Conservation (phyloP, 208 protist species). For the Histomonas meleagridis region DNA sequence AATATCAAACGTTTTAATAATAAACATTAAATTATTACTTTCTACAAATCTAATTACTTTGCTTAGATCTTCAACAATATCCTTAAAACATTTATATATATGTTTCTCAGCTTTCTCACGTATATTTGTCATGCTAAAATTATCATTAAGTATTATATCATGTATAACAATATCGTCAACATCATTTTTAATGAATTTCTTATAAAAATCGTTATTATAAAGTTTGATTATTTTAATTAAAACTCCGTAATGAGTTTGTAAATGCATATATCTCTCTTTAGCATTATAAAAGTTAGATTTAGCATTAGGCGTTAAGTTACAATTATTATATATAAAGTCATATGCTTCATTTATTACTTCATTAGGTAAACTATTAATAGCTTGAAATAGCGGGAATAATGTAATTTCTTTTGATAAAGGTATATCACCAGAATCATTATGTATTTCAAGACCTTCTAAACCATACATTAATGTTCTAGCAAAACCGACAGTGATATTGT, state of each 20-base stretch:
- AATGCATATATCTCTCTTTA: not conserved
- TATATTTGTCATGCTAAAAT: not conserved
- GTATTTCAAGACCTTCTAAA: not conserved
- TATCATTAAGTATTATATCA: not conserved
- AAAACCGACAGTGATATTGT: not conserved
- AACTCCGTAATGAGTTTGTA: not conserved
- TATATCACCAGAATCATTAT: not conserved
- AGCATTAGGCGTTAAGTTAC: not conserved
- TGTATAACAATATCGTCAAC: not conserved
- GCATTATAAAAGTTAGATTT: not conserved
- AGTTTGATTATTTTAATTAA: not conserved
- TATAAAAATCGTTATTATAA: not conserved
- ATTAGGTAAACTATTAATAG: not conserved
- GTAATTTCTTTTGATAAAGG: not conserved
- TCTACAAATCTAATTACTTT: not conserved
- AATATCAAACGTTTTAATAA: not conserved
- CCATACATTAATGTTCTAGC: not conserved
- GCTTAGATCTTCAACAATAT: not conserved
- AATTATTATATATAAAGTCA: not conserved
- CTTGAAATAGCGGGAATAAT: not conserved
- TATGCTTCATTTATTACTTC: not conserved
- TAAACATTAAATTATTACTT: not conserved
- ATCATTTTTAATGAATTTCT: not conserved
- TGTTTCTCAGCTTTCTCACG: not conserved
- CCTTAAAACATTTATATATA: not conserved